Evolutionary conservation across 768 basidiomycete species (phyloP).

Genomic region (Punctularia strigosozonata): DNA sequence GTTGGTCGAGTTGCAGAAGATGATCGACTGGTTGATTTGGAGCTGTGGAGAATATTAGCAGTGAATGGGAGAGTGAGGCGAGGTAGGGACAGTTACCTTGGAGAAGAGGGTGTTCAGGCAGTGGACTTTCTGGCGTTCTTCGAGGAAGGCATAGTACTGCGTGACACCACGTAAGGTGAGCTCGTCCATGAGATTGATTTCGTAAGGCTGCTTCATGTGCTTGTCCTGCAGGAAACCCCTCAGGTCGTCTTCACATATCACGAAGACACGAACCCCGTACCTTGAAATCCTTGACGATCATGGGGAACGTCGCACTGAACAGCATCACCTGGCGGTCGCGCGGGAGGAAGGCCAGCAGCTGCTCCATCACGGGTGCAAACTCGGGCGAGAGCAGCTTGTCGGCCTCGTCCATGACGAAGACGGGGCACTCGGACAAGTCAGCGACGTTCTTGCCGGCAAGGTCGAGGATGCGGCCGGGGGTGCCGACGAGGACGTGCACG

Average conservation of each 20-base stretch:
- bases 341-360: constrained; percentile 78
- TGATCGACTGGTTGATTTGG: constrained; percentile 99
- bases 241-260: constrained; percentile 6
- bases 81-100: constrained; percentile 56
- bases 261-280: constrained; percentile 28
- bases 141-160: constrained; percentile 98
- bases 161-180: constrained; percentile 97
- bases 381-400: constrained; percentile 96
- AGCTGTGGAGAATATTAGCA: constrained; percentile 37
- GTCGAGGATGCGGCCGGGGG: constrained; percentile 93
- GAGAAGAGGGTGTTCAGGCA: constrained; percentile 99
- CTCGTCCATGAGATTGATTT: constrained; percentile 99
- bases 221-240: constrained; percentile 50
- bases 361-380: constrained; percentile 98
- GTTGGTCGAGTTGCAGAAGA: constrained; percentile 99
- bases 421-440: constrained; percentile 86
- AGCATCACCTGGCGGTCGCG: constrained; percentile 92
- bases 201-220: constrained; percentile 91
- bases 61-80: neutral
- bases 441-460: constrained; percentile 88
- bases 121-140: constrained; percentile 98
- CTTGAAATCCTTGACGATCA: constrained; percentile 99
- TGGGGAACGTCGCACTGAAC: constrained; percentile 97
- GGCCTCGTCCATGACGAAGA: constrained; percentile 99
- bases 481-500: constrained; percentile 95